Percentiles rank a stretch among this genome's conserved stretches.
Evolutionary conservation across 306 rosid species (phyloP).

Genomic region (Gillenia trifoliata): DNA sequence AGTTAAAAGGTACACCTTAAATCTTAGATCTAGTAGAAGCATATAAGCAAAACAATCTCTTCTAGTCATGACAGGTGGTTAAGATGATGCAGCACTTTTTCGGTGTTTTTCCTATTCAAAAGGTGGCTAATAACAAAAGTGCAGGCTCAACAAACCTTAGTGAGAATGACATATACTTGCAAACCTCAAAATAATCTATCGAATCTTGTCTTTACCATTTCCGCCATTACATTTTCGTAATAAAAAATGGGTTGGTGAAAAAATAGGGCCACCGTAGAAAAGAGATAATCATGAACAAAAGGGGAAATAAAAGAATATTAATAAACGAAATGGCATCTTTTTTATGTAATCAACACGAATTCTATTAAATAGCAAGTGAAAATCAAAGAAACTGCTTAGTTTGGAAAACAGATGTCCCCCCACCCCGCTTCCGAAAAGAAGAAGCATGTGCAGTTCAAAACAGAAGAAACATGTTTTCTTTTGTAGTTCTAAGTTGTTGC

Average conservation of each 20-base stretch:
- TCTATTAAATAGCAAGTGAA: not conserved
- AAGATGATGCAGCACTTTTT: not conserved
- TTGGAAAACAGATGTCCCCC: not conserved
- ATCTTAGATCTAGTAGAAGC: not conserved
- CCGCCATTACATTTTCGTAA: not conserved
- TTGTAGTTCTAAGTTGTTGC: not conserved
- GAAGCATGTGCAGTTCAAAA: not conserved
- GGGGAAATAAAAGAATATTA: not conserved
- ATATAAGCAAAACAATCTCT: conserved; percentile 2
- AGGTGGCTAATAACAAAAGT: not conserved
- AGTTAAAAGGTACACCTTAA: conserved; percentile 12
- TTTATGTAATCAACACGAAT: not conserved
- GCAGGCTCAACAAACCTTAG: not conserved
- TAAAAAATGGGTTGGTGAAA: not conserved
- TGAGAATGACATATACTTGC: not conserved
- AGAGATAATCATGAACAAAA: not conserved
- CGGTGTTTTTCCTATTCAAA: not conserved
- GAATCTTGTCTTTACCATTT: not conserved
- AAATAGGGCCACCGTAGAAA: not conserved
- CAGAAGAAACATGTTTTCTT: not conserved
- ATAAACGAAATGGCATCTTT: not conserved
- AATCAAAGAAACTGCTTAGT: not conserved
- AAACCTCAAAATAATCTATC: not conserved
- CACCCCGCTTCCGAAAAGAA: not conserved
- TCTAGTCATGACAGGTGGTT: conserved; percentile 2